These are phyloP conservation scores for Talaromyces sp. DNA, from an alignment of 2,329 filamentous ascomycete species.

Conservation along the genomic window DNA sequence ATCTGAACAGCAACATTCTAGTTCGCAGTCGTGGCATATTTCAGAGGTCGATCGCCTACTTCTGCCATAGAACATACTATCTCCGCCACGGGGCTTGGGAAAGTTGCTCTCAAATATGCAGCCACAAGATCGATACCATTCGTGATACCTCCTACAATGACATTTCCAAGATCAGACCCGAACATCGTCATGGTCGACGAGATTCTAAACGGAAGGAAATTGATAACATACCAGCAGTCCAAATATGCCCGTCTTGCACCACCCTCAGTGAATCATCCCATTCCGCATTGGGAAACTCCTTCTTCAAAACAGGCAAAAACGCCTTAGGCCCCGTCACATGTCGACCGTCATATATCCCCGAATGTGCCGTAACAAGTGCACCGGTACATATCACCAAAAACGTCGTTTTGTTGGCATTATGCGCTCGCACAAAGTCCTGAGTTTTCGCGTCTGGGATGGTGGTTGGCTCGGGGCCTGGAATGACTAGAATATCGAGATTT, in stretches of 20 bases:
- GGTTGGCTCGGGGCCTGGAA: slow-evolving; percentile 35
- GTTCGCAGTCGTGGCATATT: not conserved
- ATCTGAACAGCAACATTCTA: not conserved
- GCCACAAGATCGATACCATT: slow-evolving; percentile 26
- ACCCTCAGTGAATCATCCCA: slow-evolving; percentile 22
- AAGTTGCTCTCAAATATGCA: slow-evolving; percentile 20
- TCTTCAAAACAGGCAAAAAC: slow-evolving; percentile 20
- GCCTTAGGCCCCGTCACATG: slow-evolving; percentile 22
- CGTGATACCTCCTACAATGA: slow-evolving; percentile 22
- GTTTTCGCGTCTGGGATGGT: slow-evolving; percentile 24
- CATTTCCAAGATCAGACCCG: not conserved
- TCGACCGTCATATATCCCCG: slow-evolving; percentile 21
- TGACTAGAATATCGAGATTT: slow-evolving; percentile 32
- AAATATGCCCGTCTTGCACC: slow-evolving; percentile 23
- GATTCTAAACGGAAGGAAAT: not conserved
- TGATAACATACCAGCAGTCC: slow-evolving; percentile 19
- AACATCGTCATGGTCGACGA: not conserved
- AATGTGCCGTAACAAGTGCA: slow-evolving; percentile 19
- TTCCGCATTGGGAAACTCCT: slow-evolving; percentile 22
- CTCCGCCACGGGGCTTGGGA: slow-evolving; percentile 26
- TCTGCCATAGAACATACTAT: slow-evolving; percentile 32
- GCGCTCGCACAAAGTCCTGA: slow-evolving; percentile 28
- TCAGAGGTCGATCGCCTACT: slow-evolving; percentile 19
- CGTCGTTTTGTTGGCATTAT: slow-evolving; percentile 25
- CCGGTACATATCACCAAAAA: slow-evolving; percentile 27